Evolutionary conservation across 306 rosid genomes (phyloP).

Genomic region (Macrotyloma uniflorum): DNA sequence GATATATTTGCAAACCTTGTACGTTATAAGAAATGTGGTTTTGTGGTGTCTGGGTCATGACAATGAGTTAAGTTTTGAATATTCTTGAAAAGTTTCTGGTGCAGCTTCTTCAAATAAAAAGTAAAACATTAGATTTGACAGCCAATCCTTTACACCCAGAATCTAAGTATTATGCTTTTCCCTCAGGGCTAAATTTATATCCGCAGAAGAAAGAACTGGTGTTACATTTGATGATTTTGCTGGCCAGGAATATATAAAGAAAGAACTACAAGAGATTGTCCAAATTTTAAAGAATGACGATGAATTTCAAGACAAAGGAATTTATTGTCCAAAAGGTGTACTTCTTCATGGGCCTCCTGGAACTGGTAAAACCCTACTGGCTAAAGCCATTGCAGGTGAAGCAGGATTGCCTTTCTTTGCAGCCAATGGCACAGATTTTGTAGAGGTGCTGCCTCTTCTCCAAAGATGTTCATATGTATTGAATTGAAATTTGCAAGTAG

Average conservation of each 20-base stretch:
- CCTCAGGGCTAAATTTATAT: conserved; percentile 94
- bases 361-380: conserved; percentile 96
- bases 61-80: conserved; percentile 33
- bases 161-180: conserved; percentile 55
- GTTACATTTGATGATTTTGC: conserved; percentile 96
- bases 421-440: conserved; percentile 97
- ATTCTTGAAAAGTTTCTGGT: conserved; percentile 24
- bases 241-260: conserved; percentile 99
- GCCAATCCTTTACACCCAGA: conserved; percentile 13
- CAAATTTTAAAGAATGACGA: conserved; percentile 87
- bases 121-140: conserved; percentile 16
- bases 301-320: conserved; percentile 93
- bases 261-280: conserved; percentile 95
- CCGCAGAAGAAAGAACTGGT: conserved; percentile 98
- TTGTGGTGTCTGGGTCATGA: conserved; percentile 25
- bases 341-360: conserved; percentile 99
- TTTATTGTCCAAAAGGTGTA: conserved; percentile 97
- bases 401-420: conserved; percentile 99
- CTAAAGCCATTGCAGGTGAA: conserved; percentile 99
- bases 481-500: conserved; percentile 24
- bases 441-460: conserved; percentile 73
- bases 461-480: conserved; percentile 29
- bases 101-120: conserved; percentile 25
- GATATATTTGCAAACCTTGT: background rate
- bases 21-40: conserved; percentile 29